Conservation (phyloP, 73 alveolate species). For the Urostyla sp. region DNA sequence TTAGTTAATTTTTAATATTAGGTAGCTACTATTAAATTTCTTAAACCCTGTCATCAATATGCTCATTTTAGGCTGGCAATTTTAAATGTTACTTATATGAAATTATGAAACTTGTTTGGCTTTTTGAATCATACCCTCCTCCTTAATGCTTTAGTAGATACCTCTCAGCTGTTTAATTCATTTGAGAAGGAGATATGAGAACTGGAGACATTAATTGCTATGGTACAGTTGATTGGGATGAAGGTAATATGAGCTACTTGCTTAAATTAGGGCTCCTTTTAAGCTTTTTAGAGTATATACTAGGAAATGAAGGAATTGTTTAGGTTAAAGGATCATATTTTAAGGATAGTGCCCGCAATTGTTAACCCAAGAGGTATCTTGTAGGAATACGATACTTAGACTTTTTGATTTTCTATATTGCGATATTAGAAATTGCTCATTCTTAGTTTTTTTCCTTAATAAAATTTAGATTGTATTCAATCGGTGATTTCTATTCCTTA, state of each 20-base stretch:
- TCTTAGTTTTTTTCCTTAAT: slow-evolving; percentile 34
- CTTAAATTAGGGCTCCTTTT: background rate
- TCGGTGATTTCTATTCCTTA: too few relatives aligned
- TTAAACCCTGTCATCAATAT: background rate
- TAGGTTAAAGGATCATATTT: background rate
- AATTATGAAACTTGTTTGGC: slow-evolving; percentile 4
- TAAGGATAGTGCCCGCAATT: background rate
- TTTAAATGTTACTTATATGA: slow-evolving; percentile 37
- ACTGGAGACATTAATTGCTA: too few relatives aligned
- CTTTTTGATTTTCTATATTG: too few relatives aligned
- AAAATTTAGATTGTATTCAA: slow-evolving; percentile 11
- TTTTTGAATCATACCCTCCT: background rate
- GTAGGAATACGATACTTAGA: too few relatives aligned
- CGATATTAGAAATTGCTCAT: background rate
- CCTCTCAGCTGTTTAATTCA: background rate
- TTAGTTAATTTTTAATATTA: background rate
- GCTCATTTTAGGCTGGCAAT: slow-evolving; percentile 28
- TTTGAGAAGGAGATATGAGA: slow-evolving; percentile 1
- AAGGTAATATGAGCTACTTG: background rate
- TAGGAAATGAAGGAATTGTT: background rate
- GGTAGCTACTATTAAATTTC: background rate
- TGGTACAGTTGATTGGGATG: background rate
- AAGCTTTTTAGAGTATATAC: background rate
- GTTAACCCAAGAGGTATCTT: background rate
- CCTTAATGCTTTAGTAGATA: slow-evolving; percentile 30